These are phyloP conservation scores for Talaromyces liani DNA, from an alignment of 495 filamentous ascomycete genomes.

Conservation along the genomic window DNA sequence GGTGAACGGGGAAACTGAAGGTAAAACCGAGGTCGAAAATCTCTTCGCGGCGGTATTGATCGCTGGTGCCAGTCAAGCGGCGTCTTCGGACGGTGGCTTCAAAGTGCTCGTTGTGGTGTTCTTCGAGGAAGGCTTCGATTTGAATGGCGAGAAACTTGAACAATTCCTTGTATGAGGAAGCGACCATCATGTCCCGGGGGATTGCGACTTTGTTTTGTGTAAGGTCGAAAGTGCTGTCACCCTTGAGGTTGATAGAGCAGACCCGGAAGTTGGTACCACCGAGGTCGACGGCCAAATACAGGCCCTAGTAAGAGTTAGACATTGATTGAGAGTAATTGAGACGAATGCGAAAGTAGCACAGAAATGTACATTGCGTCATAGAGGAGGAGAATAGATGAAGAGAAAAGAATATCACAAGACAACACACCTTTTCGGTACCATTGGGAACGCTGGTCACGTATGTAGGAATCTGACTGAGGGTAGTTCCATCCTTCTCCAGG, in stretches of 20 bases:
- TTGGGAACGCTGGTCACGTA: constrained; percentile 95
- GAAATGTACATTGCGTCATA: neutral
- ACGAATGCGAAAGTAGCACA: constrained; percentile 1
- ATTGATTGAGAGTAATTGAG: neutral
- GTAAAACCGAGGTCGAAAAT: constrained; percentile 92
- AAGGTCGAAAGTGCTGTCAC: constrained; percentile 85
- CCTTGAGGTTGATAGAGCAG: constrained; percentile 86
- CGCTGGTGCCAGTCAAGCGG: constrained; percentile 42
- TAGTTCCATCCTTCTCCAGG: constrained; percentile 66
- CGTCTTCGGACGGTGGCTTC: constrained; percentile 57
- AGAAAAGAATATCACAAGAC: constrained; percentile 1
- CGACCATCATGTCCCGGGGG: constrained; percentile 82
- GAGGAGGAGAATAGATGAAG: constrained; percentile 1
- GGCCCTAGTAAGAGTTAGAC: constrained; percentile 47
- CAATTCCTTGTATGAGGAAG: constrained; percentile 76
- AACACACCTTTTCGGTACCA: constrained; percentile 80
- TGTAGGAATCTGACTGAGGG: constrained; percentile 90
- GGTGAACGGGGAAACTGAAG: constrained; percentile 94
- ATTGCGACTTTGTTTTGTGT: constrained; percentile 89
- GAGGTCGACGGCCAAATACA: constrained; percentile 93
- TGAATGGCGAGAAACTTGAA: constrained; percentile 92
- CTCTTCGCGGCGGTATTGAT: constrained; percentile 54
- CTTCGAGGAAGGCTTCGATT: constrained; percentile 77
- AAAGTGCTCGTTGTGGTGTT: constrained; percentile 87
- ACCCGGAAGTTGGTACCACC: constrained; percentile 98